Evolutionary conservation across 148 eudicot genomes (phyloP), one percentile per base, ranked within the genome.

Genomic region (Amaranthus palmeri): DNA sequence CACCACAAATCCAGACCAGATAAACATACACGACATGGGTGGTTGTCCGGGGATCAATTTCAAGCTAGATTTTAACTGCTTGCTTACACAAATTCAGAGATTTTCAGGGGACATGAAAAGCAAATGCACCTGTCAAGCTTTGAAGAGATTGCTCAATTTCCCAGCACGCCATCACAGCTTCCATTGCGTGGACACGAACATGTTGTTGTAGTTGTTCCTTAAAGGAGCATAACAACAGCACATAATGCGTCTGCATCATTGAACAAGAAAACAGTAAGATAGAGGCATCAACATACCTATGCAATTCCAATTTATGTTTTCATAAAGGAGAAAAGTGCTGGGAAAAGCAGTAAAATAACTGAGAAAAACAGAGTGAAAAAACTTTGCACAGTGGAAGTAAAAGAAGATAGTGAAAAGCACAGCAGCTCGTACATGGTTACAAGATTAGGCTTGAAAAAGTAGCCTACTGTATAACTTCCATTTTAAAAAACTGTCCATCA

Each of bases 141-240:
- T 92, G 97, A 63, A 92, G 87, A 68, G 97, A 92, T 77, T 90
- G 97, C 66, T 92, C 97, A 61, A 92, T 85, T 83, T 92, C 97
- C 97, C 97, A 92, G 80, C 97, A 92, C 57, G 97, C 97, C 97
- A 92, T 92, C 63, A 92, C 97, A 48, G 97, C 96, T 80, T 92
- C 97, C 97, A 92, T 92, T 76, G 97, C 97, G 78, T 92, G 97
- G 56, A 92, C 96, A 54, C 97, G 97, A 52, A 92, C 97, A 74
- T 92, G 96, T 67, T 92, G 97, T 69, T 92, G 96, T 57, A 92
- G 82, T 80, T 90, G 96, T 69, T 92, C 97, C 82, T 92, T 92
- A 61, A 92, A 92, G 42, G 96, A 90, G 79, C 90, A 92, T 11
- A 92, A 93, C 81, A 92, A 76, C 74, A 92, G 82, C 49, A 90